phyloP scores from a whole-genome alignment of 2,329 filamentous ascomycete species.

The Pseudopithomyces maydicus region DNA sequence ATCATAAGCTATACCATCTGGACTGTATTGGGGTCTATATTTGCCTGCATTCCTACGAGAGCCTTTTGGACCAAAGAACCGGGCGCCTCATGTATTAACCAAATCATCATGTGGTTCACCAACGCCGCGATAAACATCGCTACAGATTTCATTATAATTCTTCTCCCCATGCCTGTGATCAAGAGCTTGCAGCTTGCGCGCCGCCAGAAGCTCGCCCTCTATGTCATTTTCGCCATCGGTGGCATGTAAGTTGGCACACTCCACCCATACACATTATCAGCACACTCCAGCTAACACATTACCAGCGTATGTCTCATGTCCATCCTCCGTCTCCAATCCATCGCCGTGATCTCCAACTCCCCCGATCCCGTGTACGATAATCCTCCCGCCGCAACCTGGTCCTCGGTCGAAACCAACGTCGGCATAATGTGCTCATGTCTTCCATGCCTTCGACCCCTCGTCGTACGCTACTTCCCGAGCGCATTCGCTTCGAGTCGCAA shows the following conservation, averaged over 20 bases:
- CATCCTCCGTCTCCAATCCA: conserved; percentile 8
- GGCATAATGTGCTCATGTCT: conserved; percentile 22
- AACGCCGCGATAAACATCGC: conserved; percentile 39
- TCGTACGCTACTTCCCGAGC: conserved; percentile 11
- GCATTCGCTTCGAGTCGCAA: conserved; percentile 8
- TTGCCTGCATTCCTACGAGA: conserved; percentile 36
- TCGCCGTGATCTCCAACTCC: conserved; percentile 12
- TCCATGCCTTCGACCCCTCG: conserved; percentile 12
- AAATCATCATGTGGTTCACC: conserved; percentile 34
- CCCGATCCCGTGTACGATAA: conserved; percentile 19
- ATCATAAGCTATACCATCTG: conserved; percentile 33
- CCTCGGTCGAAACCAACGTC: conserved; percentile 18
- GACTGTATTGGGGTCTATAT: conserved; percentile 38
- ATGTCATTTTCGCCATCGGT: conserved; percentile 46
- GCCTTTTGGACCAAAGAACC: conserved; percentile 40
- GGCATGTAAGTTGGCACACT: conserved; percentile 41
- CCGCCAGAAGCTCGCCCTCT: conserved; percentile 43
- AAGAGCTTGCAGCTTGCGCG: conserved; percentile 38
- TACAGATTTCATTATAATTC: conserved; percentile 40
- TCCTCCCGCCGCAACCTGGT: conserved; percentile 18
- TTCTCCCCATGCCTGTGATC: conserved; percentile 43
- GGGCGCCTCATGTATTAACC: conserved; percentile 35
- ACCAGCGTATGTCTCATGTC: conserved; percentile 22
- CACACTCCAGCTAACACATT: background rate
- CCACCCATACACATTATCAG: background rate